These are phyloP conservation scores for Claviceps sp. DNA, from an alignment of 2,329 filamentous ascomycete species.

Conservation along the genomic window DNA sequence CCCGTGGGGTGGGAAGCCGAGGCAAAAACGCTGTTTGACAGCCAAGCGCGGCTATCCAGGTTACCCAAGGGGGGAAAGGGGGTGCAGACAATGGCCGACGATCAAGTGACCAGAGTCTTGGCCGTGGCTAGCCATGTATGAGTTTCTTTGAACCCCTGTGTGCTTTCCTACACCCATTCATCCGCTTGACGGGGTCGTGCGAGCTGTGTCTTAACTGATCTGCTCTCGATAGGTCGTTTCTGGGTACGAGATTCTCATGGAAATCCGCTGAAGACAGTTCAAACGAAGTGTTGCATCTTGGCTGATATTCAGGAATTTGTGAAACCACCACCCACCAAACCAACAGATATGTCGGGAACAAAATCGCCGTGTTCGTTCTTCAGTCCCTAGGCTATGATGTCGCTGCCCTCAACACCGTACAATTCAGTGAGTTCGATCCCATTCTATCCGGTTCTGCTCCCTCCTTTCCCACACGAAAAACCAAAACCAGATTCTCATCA, in stretches of 20 bases:
- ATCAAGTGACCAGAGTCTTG: constrained; percentile 54
- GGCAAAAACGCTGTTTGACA: too few relatives aligned
- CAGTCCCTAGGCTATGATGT: constrained; percentile 91
- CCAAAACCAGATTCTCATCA: too few relatives aligned
- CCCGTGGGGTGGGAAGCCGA: too few relatives aligned
- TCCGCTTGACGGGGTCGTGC: not conserved
- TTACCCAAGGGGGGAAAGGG: too few relatives aligned
- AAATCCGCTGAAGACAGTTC: not conserved
- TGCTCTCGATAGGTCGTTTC: constrained; percentile 25
- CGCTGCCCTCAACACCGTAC: constrained; percentile 85
- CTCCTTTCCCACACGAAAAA: too few relatives aligned
- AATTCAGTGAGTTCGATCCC: constrained; percentile 62
- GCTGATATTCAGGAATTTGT: too few relatives aligned
- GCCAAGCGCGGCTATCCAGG: too few relatives aligned
- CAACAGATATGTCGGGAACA: constrained; percentile 87
- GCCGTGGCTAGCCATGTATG: constrained; percentile 92
- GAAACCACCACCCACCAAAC: too few relatives aligned
- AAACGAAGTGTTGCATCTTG: too few relatives aligned
- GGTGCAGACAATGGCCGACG: not conserved
- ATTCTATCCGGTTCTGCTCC: too few relatives aligned
- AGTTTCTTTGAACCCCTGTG: constrained; percentile 5
- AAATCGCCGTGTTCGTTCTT: constrained; percentile 90
- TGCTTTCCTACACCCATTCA: not conserved
- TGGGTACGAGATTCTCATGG: constrained; percentile 17
- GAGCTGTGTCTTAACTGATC: not conserved